Percentiles rank a stretch among this genome's conserved stretches.
Conservation (phyloP, 345 rosid species). For the Acer yangbiense region DNA sequence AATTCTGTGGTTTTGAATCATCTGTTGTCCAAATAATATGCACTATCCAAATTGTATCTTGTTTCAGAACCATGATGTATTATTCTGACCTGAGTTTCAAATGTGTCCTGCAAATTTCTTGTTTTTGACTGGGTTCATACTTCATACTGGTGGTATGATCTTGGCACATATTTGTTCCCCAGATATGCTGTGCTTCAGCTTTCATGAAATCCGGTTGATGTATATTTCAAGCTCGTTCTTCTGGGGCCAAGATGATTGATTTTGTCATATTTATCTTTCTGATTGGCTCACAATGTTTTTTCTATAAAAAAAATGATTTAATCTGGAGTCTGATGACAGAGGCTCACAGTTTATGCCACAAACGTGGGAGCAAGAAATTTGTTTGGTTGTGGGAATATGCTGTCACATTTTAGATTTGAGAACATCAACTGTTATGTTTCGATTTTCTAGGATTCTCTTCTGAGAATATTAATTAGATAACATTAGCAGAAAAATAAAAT, state of each 20-base stretch:
- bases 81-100: not conserved
- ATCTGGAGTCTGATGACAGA: not conserved
- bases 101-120: not conserved
- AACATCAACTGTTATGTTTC: not conserved
- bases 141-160: too few relatives aligned
- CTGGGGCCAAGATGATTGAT: not conserved
- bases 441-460: not conserved
- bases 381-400: not conserved
- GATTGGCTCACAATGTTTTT: not conserved
- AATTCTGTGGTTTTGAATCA: not conserved
- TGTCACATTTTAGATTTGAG: not conserved
- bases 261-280: not conserved
- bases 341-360: not conserved
- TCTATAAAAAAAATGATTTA: not conserved
- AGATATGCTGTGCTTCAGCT: not conserved
- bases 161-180: not conserved
- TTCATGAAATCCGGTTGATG: not conserved
- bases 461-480: not conserved
- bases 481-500: not conserved
- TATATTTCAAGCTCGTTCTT: not conserved
- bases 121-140: not conserved
- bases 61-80: not conserved
- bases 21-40: not conserved
- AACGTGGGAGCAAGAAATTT: not conserved
- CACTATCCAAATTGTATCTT: not conserved